A percentile compares a stretch with the other conserved stretches of the same genome.
These are phyloP conservation scores for Debaryomyces prosopidis DNA, from an alignment of 805 yeast genomes.

Conservation along the genomic window DNA sequence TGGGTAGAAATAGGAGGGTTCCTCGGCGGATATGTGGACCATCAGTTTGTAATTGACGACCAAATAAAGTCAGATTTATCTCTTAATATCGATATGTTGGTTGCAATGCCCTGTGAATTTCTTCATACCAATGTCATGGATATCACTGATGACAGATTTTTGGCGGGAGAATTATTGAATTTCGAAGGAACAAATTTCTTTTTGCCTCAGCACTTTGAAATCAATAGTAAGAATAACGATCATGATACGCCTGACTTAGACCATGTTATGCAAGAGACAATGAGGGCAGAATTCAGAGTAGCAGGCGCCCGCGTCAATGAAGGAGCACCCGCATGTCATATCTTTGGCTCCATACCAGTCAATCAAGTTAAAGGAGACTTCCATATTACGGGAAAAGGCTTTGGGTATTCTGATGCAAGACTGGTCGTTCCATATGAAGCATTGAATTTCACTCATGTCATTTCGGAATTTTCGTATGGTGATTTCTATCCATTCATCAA, in stretches of 20 bases:
- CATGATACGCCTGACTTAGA: conserved; percentile 65
- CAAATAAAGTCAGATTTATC: conserved; percentile 55
- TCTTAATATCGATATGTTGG: conserved; percentile 76
- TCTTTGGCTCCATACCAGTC: conserved; percentile 80
- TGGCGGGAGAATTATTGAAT: conserved; percentile 75
- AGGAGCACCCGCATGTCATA: conserved; percentile 80
- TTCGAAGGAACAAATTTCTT: conserved; percentile 64
- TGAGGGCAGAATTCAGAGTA: conserved; percentile 61
- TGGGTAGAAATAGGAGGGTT: conserved; percentile 87
- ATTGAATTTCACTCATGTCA: conserved; percentile 79
- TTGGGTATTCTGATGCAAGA: conserved; percentile 52
- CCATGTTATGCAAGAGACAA: conserved; percentile 61
- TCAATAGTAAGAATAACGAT: conserved; percentile 45
- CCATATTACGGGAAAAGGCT: conserved; percentile 77
- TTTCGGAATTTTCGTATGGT: conserved; percentile 88
- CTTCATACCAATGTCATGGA: conserved; percentile 78
- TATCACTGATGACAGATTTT: conserved; percentile 68
- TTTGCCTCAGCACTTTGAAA: conserved; percentile 49
- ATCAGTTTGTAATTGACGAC: conserved; percentile 74
- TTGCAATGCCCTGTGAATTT: conserved; percentile 80
- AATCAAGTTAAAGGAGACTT: conserved; percentile 85
- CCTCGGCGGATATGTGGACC: conserved; percentile 78
- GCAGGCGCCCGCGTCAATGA: conserved; percentile 44
- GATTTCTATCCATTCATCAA: conserved; percentile 81
- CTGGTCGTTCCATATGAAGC: conserved; percentile 47